These are phyloP conservation scores for Pleurotus salmoneostramineus DNA, from an alignment of 768 basidiomycete species.

Conservation along the genomic window DNA sequence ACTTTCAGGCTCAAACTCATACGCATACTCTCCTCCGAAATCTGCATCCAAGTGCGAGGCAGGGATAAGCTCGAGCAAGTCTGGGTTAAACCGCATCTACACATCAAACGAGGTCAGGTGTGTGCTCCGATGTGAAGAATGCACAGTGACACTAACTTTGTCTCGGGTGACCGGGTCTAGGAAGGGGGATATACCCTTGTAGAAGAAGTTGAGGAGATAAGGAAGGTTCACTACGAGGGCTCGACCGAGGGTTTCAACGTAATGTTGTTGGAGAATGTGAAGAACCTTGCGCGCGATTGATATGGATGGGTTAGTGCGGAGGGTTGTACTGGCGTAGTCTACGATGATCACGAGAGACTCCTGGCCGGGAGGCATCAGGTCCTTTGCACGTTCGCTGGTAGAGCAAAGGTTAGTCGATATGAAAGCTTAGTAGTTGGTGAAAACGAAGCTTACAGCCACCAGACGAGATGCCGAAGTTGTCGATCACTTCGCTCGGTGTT, in stretches of 20 bases:
- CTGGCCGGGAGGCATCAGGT: slow-evolving; percentile 82
- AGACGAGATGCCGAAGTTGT: slow-evolving; percentile 83
- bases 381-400: slow-evolving; percentile 80
- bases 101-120: not conserved
- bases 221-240: slow-evolving; percentile 84
- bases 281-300: slow-evolving; percentile 77
- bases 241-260: slow-evolving; percentile 83
- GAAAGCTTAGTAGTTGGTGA: not conserved
- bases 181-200: slow-evolving; percentile 83
- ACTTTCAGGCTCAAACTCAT: slow-evolving; percentile 64
- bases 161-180: slow-evolving; percentile 86
- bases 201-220: slow-evolving; percentile 67
- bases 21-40: slow-evolving; percentile 76
- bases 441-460: slow-evolving; percentile 65
- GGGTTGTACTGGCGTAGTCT: slow-evolving; percentile 80
- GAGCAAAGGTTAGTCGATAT: not conserved
- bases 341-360: slow-evolving; percentile 82
- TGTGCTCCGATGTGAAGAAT: not conserved
- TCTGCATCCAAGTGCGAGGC: slow-evolving; percentile 74
- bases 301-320: slow-evolving; percentile 82
- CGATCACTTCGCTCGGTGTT: slow-evolving; percentile 77
- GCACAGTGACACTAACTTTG: slow-evolving; percentile 47
- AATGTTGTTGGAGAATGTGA: slow-evolving; percentile 82
- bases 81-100: slow-evolving; percentile 88
- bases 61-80: slow-evolving; percentile 73